phyloP scores from a whole-genome alignment of 2,329 filamentous ascomycete genomes.

The Aureobasidium subglaciale region DNA sequence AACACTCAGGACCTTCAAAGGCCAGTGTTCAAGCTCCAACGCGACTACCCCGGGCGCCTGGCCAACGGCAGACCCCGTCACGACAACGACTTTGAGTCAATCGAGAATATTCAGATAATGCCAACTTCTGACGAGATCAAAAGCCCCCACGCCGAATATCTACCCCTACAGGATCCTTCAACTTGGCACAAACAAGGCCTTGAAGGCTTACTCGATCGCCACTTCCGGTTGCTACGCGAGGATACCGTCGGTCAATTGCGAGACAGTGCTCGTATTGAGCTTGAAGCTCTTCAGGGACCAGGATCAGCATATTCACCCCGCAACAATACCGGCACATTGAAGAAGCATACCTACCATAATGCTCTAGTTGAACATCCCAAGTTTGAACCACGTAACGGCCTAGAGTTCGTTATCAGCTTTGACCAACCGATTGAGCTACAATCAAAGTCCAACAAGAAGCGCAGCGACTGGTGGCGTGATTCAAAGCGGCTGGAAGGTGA shows the following conservation, averaged over 20 bases:
- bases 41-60: constrained; percentile 27
- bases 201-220: constrained; percentile 45
- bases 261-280: constrained; percentile 39
- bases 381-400: constrained; percentile 35
- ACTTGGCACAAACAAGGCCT: constrained; percentile 38
- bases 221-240: constrained; percentile 51
- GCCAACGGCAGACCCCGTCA: constrained; percentile 34
- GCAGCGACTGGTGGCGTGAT: constrained; percentile 46
- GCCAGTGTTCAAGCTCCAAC: constrained; percentile 11
- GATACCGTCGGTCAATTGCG: constrained; percentile 49
- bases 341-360: constrained; percentile 31
- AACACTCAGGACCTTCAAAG: background rate
- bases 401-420: constrained; percentile 42
- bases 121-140: constrained; percentile 45
- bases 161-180: constrained; percentile 32
- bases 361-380: constrained; percentile 27
- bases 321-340: background rate
- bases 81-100: constrained; percentile 45
- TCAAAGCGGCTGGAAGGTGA: constrained; percentile 45
- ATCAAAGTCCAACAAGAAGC: constrained; percentile 22
- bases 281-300: constrained; percentile 28
- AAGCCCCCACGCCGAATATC: constrained; percentile 37
- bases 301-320: background rate
- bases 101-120: constrained; percentile 42
- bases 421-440: constrained; percentile 35